Base-by-base conservation (phyloP, 495 filamentous ascomycete species). In the Neurospora sp. region DNA sequence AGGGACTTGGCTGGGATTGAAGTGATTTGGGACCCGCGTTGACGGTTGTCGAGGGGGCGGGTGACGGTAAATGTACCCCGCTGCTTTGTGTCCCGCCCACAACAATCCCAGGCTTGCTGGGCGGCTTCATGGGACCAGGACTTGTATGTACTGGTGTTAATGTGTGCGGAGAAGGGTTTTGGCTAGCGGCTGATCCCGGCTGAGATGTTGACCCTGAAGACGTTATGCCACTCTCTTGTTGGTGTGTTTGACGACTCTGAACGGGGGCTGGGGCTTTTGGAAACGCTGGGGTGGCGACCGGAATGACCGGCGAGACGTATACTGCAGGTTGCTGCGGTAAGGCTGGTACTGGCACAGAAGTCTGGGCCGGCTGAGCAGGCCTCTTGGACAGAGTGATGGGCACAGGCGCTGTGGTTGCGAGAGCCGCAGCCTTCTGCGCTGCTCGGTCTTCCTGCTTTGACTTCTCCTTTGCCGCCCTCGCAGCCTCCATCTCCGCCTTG, bases 221-320 rank as follows among this genome's bases (percentile, higher is more conserved):
- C 89, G 92, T 53, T 81, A 87, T 78, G 88, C 89, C 31, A 92
- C 66, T 91, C 40, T 89, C 93, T 79, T 97, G 93, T 71, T 95
- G 92, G 16, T 95, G 97, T 35, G 88, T 77, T 72, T 94, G 93
- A 20, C 94, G 89, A 41, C 88, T 84, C 66, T 91, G 91, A 72
- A 87, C 90, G 16, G 94, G 92, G 31, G 93, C 94, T 5, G 93
- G 88, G 53, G 89, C 89, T 79, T 97, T 97, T 1, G 95, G 91
- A 48, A 96, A 82, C 44, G 89, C 89, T 6, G 96, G 94, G 6
- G 92, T 94, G 27, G 93, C 91, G 74, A 92, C 86, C 39, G 90
- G 81, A 42, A 94, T 85, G 77, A 92, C 91, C 16, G 96, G 96
- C 27, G 96, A 98, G 22, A 88, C 88, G 73, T 89, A 86, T 39